Evolutionary conservation across 2,329 filamentous ascomycete genomes (phyloP).

Genomic region (Zymoseptoria passerinii): DNA sequence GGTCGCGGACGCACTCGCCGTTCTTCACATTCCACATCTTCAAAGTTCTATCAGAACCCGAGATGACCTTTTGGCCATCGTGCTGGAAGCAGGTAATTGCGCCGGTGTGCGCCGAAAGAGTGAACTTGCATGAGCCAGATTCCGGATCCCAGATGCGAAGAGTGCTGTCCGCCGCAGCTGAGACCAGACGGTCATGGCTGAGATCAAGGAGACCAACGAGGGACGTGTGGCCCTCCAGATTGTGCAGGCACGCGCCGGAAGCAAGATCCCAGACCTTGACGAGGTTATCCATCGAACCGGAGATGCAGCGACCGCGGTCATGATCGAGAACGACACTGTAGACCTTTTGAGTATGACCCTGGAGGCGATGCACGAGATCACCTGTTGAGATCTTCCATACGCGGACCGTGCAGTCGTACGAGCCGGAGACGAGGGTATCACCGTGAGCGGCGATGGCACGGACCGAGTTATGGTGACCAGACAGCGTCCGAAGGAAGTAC

Average conservation of each 20-base stretch:
- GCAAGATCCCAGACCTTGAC: constrained; percentile 97
- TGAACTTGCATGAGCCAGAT: constrained; percentile 80
- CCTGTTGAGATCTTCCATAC: constrained; percentile 98
- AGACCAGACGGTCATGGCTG: constrained; percentile 81
- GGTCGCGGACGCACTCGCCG: constrained; percentile 84
- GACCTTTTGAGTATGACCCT: constrained; percentile 85
- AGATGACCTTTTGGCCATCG: constrained; percentile 92
- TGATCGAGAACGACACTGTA: constrained; percentile 95
- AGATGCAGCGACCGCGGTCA: constrained; percentile 88
- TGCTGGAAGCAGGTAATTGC: constrained; percentile 99
- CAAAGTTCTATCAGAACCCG: constrained; percentile 85
- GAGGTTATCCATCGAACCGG: constrained; percentile 94
- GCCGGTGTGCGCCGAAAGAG: constrained; percentile 84
- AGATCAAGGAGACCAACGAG: constrained; percentile 88
- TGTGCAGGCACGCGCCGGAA: constrained; percentile 76
- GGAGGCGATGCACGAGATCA: constrained; percentile 72
- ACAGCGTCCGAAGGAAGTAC: constrained; percentile 82
- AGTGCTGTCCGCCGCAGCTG: constrained; percentile 89
- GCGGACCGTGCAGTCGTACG: constrained; percentile 88
- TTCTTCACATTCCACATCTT: constrained; percentile 98
- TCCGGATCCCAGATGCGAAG: constrained; percentile 96
- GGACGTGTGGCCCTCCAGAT: constrained; percentile 83
- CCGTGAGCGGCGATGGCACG: constrained; percentile 91
- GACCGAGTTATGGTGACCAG: constrained; percentile 85
- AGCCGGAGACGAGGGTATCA: constrained; percentile 93